A percentile compares a stretch with the other conserved stretches of the same genome.
phyloP scores from a whole-genome alignment of 2,329 filamentous ascomycete species.

The Colletotrichum tropicale region DNA sequence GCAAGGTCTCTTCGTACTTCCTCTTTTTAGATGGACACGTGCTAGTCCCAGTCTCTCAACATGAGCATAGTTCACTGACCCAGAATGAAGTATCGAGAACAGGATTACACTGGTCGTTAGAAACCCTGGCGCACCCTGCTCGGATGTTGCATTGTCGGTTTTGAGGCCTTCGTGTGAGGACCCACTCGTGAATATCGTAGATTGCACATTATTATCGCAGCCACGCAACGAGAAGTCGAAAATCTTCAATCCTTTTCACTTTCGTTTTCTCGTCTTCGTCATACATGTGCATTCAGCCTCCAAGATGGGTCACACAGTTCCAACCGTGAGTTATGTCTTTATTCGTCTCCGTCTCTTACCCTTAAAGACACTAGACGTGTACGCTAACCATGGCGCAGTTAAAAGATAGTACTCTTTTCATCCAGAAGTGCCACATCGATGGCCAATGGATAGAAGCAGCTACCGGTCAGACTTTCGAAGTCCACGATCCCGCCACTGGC shows the following conservation, averaged over 20 bases:
- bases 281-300: not conserved
- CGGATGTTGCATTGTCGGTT: not conserved
- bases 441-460: constrained; percentile 88
- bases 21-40: not conserved
- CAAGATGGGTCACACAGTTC: not conserved
- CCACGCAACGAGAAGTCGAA: not conserved
- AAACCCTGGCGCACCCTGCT: not conserved
- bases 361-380: too few relatives aligned
- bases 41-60: not conserved
- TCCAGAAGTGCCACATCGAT: constrained; percentile 76
- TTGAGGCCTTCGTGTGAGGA: not conserved
- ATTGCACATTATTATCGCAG: not conserved
- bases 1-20: not conserved
- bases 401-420: not conserved
- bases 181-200: not conserved
- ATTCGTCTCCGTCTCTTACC: not conserved
- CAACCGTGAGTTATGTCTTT: not conserved
- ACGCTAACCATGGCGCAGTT: not conserved
- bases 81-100: not conserved
- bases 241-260: not conserved
- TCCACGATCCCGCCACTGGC: constrained; percentile 83
- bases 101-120: not conserved
- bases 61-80: not conserved
- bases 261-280: not conserved
- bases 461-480: constrained; percentile 90